These are phyloP conservation scores for Volvariella surrecta DNA, from an alignment of 1,284 basidiomycete genomes.

Conservation along the genomic window DNA sequence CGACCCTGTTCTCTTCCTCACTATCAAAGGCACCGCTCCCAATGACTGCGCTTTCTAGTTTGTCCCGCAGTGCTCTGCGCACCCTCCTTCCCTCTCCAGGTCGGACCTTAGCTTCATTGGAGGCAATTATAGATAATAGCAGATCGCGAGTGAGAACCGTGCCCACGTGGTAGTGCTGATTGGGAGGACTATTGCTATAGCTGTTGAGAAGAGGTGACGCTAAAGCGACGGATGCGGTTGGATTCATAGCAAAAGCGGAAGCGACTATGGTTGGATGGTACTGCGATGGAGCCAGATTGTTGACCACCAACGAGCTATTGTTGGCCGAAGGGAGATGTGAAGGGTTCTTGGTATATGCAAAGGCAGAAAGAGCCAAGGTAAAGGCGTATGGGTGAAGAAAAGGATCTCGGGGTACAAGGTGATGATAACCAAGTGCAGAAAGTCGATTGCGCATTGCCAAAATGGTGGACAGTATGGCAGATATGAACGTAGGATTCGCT, in stretches of 20 bases:
- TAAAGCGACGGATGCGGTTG: slow-evolving; percentile 7
- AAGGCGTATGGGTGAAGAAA: slow-evolving; percentile 61
- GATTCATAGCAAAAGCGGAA: too few relatives aligned
- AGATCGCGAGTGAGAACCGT: slow-evolving; percentile 37
- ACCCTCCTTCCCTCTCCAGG: slow-evolving; percentile 52
- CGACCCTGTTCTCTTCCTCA: slow-evolving; percentile 7
- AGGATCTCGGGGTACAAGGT: slow-evolving; percentile 64
- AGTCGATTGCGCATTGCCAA: slow-evolving; percentile 62
- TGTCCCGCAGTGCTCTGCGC: slow-evolving; percentile 42
- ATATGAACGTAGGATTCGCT: slow-evolving; percentile 61
- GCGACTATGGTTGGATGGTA: too few relatives aligned
- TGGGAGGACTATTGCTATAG: slow-evolving; percentile 7
- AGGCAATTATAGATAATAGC: slow-evolving; percentile 36
- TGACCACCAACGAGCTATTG: too few relatives aligned
- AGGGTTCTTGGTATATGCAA: slow-evolving; percentile 17
- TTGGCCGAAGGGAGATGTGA: not conserved
- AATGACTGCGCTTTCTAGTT: slow-evolving; percentile 20
- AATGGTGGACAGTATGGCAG: slow-evolving; percentile 60
- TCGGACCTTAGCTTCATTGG: slow-evolving; percentile 45
- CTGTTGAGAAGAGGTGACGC: slow-evolving; percentile 6
- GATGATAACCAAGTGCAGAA: slow-evolving; percentile 36
- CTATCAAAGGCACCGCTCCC: slow-evolving; percentile 11
- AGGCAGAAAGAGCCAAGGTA: slow-evolving; percentile 28
- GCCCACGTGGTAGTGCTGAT: slow-evolving; percentile 5
- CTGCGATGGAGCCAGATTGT: not conserved